Evolutionary conservation across 139 green algal genomes (phyloP).

Genomic region (Nannochloris sp.): DNA sequence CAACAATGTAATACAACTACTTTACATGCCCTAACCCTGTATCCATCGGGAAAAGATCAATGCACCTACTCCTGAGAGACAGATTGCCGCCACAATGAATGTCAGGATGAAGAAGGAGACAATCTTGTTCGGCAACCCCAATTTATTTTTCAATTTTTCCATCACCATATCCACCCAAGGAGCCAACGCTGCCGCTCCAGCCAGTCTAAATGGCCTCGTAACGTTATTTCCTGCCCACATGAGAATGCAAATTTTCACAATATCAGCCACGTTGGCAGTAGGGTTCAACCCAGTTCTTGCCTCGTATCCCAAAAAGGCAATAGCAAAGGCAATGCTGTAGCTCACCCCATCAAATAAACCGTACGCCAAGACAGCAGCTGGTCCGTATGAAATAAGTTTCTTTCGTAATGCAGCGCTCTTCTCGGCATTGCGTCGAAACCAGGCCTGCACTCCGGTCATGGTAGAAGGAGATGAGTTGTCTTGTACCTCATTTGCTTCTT

Average conservation of each 20-base stretch:
- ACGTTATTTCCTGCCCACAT: conserved; percentile 37
- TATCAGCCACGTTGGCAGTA: conserved; percentile 25
- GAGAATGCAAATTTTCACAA: conserved; percentile 31
- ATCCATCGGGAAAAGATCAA: conserved; percentile 25
- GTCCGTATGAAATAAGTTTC: conserved; percentile 14
- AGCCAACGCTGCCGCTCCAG: conserved; percentile 23
- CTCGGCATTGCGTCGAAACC: conserved; percentile 10
- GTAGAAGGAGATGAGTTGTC: too few relatives aligned
- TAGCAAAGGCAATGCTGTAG: conserved; percentile 29
- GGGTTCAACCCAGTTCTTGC: conserved; percentile 28
- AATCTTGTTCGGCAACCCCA: conserved; percentile 17
- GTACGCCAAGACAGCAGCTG: conserved; percentile 24
- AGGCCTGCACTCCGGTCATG: neutral
- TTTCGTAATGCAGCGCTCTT: conserved; percentile 3
- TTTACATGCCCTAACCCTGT: neutral
- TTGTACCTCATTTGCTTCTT: too few relatives aligned
- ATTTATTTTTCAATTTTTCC: conserved; percentile 12
- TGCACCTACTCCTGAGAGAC: conserved; percentile 17
- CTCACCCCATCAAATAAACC: conserved; percentile 14
- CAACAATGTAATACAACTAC: neutral
- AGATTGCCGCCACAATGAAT: conserved; percentile 7
- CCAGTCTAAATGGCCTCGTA: conserved; percentile 27
- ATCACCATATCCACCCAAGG: conserved; percentile 30
- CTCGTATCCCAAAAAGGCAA: conserved; percentile 28
- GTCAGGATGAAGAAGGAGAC: conserved; percentile 19